These are phyloP conservation scores for Mycena pura DNA, from an alignment of 768 basidiomycete genomes.

Conservation along the genomic window DNA sequence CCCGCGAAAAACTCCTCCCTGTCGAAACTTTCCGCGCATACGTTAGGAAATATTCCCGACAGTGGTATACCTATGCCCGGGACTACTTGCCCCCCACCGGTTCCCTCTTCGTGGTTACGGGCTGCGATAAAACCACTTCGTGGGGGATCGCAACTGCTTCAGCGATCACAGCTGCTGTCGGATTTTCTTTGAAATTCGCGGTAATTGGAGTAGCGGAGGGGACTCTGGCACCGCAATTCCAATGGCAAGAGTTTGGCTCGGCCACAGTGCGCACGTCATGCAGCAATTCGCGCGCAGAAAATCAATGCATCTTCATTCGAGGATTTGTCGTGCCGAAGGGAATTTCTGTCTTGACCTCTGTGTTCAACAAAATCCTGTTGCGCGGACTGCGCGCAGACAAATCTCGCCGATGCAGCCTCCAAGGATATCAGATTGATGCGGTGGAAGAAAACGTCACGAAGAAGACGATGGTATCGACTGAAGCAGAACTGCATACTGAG, in stretches of 20 bases:
- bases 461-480: no score
- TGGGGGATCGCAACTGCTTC: constrained; percentile 27
- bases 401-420: no score
- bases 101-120: constrained; percentile 25
- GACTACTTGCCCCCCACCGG: background rate
- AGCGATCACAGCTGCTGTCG: background rate
- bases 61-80: constrained; percentile 7
- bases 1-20: constrained; percentile 13
- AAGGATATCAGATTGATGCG: no score
- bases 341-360: background rate
- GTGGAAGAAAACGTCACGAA: no score
- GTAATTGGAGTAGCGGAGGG: constrained; percentile 1
- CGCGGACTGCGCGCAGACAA: no score
- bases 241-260: constrained; percentile 14
- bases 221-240: constrained; percentile 3
- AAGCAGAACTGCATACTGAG: no score
- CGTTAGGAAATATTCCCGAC: background rate
- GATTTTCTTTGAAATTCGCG: constrained; percentile 10
- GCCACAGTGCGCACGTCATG: background rate
- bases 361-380: background rate
- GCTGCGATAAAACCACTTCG: constrained; percentile 27
- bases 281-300: background rate
- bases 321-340: background rate
- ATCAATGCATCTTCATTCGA: constrained; percentile 28
- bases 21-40: constrained; percentile 15